These are phyloP conservation scores for Colletotrichum liaoningense DNA, from an alignment of 2,329 filamentous ascomycete species.

Conservation along the genomic window DNA sequence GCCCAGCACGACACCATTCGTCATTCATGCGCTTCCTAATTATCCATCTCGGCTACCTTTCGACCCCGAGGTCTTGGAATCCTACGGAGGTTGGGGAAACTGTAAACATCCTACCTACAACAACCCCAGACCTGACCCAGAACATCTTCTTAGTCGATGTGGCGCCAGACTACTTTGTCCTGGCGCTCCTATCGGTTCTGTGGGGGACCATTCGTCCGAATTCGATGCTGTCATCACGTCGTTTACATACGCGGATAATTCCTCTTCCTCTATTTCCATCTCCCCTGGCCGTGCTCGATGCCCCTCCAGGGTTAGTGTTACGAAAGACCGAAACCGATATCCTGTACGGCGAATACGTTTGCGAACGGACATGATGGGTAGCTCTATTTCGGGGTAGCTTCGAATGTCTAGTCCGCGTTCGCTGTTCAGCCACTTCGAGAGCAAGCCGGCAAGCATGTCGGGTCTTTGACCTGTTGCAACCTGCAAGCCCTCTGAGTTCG, in stretches of 20 bases:
- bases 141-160: background rate
- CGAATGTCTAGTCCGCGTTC: background rate
- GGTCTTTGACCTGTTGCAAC: constrained; percentile 10
- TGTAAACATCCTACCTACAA: background rate
- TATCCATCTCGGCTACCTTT: background rate
- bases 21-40: background rate
- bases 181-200: constrained; percentile 17
- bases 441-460: background rate
- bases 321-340: constrained; percentile 13
- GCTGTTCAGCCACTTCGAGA: background rate
- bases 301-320: background rate
- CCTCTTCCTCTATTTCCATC: constrained; percentile 4
- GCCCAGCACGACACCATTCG: background rate
- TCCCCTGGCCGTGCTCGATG: background rate
- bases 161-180: background rate
- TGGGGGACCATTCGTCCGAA: constrained; percentile 22
- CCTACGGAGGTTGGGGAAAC: no score
- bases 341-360: background rate
- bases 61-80: background rate
- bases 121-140: background rate
- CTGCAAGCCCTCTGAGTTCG: constrained; percentile 11
- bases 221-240: constrained; percentile 7
- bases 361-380: background rate
- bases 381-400: background rate
- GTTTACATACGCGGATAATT: background rate